phyloP scores from a whole-genome alignment of 2,329 filamentous ascomycete species.

The Xylaria sp. region DNA sequence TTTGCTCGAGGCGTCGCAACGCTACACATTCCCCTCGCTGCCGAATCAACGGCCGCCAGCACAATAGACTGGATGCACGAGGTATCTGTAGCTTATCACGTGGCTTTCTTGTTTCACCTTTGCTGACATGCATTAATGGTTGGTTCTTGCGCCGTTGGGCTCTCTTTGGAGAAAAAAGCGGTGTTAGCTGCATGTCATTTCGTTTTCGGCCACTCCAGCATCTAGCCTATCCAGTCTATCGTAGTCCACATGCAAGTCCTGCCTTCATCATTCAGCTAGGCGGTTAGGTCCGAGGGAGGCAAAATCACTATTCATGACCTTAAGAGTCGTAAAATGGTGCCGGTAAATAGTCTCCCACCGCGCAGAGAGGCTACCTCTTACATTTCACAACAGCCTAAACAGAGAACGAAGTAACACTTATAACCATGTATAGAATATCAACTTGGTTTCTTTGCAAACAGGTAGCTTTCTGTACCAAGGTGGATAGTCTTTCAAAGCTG shows the following conservation, averaged over 20 bases:
- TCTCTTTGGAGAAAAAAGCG: conserved; percentile 31
- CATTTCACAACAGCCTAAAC: neutral
- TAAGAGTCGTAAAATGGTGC: neutral
- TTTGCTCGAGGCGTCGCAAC: conserved; percentile 22
- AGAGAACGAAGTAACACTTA: neutral
- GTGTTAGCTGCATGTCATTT: conserved; percentile 39
- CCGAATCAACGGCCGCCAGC: conserved; percentile 37
- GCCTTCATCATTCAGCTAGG: conserved; percentile 7
- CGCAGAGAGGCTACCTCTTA: neutral
- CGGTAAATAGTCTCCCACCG: too few species aligned
- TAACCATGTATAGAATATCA: neutral
- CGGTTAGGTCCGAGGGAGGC: conserved; percentile 6
- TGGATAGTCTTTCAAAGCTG: neutral
- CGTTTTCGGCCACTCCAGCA: conserved; percentile 25
- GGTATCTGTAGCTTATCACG: conserved; percentile 44
- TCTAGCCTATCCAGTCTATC: neutral
- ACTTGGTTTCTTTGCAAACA: neutral
- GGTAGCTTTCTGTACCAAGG: neutral
- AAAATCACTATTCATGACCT: conserved; percentile 1
- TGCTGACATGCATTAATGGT: conserved; percentile 45
- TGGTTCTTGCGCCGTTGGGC: conserved; percentile 32
- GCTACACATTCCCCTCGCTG: conserved; percentile 20
- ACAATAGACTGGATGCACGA: conserved; percentile 38
- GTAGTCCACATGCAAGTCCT: conserved; percentile 14
- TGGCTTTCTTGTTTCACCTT: conserved; percentile 48